Evolutionary conservation across 495 filamentous ascomycete species (phyloP).

Genomic region (Extremus antarcticus): DNA sequence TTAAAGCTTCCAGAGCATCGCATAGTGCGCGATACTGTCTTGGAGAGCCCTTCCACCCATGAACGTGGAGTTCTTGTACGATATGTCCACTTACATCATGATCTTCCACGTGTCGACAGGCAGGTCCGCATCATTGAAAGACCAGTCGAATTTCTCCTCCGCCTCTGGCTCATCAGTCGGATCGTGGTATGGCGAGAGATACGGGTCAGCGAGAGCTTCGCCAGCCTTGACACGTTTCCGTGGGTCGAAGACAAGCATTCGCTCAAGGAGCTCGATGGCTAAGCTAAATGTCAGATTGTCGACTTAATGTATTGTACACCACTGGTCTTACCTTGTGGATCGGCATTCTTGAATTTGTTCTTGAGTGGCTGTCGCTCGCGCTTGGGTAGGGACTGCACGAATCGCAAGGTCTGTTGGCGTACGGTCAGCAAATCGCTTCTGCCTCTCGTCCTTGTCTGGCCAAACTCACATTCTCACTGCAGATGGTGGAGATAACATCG

Average conservation of each 20-base stretch:
- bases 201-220: slow-evolving; percentile 79
- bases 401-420: slow-evolving; percentile 66
- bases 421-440: neutral
- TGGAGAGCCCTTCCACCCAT: no score
- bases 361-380: slow-evolving; percentile 80
- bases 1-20: no score
- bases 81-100: slow-evolving; percentile 69
- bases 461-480: slow-evolving; percentile 80
- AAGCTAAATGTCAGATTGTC: no score
- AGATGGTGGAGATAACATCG: slow-evolving; percentile 96
- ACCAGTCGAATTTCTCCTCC: slow-evolving; percentile 98
- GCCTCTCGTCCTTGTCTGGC: slow-evolving; percentile 6
- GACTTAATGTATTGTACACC: no score
- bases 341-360: slow-evolving; percentile 93
- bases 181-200: slow-evolving; percentile 93
- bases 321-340: slow-evolving; percentile 68
- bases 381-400: slow-evolving; percentile 96
- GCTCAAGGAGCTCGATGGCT: slow-evolving; percentile 91
- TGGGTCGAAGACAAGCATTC: slow-evolving; percentile 96
- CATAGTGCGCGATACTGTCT: no score
- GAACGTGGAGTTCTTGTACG: neutral
- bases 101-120: slow-evolving; percentile 99
- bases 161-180: slow-evolving; percentile 91
- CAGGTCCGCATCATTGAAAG: slow-evolving; percentile 97
- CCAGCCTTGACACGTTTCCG: slow-evolving; percentile 78